phyloP scores from a whole-genome alignment of 768 basidiomycete species.

The Ramaria sp. region DNA sequence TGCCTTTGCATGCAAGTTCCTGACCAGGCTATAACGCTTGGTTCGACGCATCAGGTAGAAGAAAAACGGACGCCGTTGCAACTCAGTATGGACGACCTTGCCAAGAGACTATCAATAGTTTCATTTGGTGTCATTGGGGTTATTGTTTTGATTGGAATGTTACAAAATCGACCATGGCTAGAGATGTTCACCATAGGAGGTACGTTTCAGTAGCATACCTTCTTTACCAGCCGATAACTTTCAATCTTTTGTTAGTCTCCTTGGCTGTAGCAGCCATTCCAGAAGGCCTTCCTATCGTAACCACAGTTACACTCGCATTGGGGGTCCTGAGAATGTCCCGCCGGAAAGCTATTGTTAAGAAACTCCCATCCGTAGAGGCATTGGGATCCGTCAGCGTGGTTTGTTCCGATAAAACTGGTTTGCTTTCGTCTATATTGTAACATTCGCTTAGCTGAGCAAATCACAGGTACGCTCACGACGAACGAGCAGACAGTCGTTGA shows the following conservation, averaged over 20 bases:
- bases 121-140: slow-evolving; percentile 94
- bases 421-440: slow-evolving; percentile 11
- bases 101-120: slow-evolving; percentile 78
- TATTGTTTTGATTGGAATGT: slow-evolving; percentile 83
- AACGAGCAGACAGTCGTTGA: slow-evolving; percentile 95
- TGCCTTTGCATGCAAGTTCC: background rate
- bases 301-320: slow-evolving; percentile 91
- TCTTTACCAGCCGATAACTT: slow-evolving; percentile 11
- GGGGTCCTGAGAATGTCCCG: slow-evolving; percentile 92
- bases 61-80: slow-evolving; percentile 91
- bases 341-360: slow-evolving; percentile 94
- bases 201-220: slow-evolving; percentile 25
- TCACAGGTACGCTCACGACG: slow-evolving; percentile 72
- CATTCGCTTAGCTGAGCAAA: background rate
- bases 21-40: background rate
- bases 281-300: slow-evolving; percentile 93
- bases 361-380: slow-evolving; percentile 88
- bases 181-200: slow-evolving; percentile 99
- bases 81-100: slow-evolving; percentile 91
- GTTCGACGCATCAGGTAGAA: slow-evolving; percentile 36
- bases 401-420: slow-evolving; percentile 94
- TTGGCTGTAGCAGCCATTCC: slow-evolving; percentile 98
- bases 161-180: slow-evolving; percentile 80
- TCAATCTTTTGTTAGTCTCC: slow-evolving; percentile 53
- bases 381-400: slow-evolving; percentile 95